Percentiles rank a stretch among this genome's conserved stretches.
phyloP scores from a whole-genome alignment of 1,284 basidiomycete species.

The Vanrija sp. region DNA sequence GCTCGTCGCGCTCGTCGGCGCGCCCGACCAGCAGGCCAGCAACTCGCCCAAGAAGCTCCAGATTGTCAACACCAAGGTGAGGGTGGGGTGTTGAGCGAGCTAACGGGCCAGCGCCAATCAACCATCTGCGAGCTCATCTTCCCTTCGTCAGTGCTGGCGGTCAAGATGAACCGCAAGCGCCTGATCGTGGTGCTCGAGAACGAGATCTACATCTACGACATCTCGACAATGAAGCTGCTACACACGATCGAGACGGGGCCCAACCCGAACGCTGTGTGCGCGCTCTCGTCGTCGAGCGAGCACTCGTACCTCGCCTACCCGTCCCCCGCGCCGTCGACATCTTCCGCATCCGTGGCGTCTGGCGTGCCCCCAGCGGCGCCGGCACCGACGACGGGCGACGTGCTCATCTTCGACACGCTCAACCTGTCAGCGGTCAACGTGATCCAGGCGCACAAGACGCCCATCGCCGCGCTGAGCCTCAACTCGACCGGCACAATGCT shows the following conservation, averaged over 20 bases:
- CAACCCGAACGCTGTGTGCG: slow-evolving; percentile 93
- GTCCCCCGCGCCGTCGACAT: slow-evolving; percentile 77
- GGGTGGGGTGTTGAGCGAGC: not conserved
- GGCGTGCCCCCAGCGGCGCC: slow-evolving; percentile 45
- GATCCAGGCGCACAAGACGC: slow-evolving; percentile 94
- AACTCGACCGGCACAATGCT: slow-evolving; percentile 85
- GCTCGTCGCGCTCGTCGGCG: slow-evolving; percentile 91
- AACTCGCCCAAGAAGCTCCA: slow-evolving; percentile 87
- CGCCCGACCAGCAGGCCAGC: slow-evolving; percentile 74
- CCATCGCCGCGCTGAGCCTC: slow-evolving; percentile 80
- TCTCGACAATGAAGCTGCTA: slow-evolving; percentile 94
- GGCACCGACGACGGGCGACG: slow-evolving; percentile 68
- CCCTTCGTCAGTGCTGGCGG: slow-evolving; percentile 89
- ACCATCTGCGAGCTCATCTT: slow-evolving; percentile 99
- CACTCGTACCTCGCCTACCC: slow-evolving; percentile 94
- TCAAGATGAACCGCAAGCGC: slow-evolving; percentile 94
- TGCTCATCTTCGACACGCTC: slow-evolving; percentile 88
- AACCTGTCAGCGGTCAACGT: slow-evolving; percentile 88
- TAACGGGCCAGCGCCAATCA: slow-evolving; percentile 70
- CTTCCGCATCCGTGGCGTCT: slow-evolving; percentile 49
- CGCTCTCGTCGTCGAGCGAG: slow-evolving; percentile 92
- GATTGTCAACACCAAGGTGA: slow-evolving; percentile 98
- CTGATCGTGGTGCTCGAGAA: slow-evolving; percentile 91
- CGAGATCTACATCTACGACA: slow-evolving; percentile 98
- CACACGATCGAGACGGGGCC: slow-evolving; percentile 97